Evolutionary conservation across 208 protist species (phyloP).

Genomic region (Leishmania tropica): DNA sequence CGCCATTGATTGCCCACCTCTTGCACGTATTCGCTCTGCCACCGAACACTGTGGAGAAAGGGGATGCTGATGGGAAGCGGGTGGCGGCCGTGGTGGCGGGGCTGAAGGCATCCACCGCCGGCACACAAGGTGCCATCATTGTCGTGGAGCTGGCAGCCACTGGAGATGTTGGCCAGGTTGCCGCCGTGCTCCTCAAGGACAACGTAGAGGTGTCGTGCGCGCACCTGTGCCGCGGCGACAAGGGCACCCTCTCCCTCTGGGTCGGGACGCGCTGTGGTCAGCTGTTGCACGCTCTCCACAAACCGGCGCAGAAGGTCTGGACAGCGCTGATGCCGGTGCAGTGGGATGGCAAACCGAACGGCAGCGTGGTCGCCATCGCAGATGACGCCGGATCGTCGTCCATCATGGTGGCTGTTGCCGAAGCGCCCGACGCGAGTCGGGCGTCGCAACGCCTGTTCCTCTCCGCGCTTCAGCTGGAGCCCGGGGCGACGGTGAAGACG

Average conservation of each 20-base stretch:
- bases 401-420: background rate
- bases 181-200: background rate
- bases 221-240: constrained; percentile 8
- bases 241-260: constrained; percentile 1
- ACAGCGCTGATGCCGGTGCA: constrained; percentile 16
- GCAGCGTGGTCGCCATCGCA: constrained; percentile 22
- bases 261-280: constrained; percentile 17
- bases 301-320: constrained; percentile 4
- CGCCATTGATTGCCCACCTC: background rate
- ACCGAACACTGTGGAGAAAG: background rate
- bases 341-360: constrained; percentile 1
- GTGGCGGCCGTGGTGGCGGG: constrained; percentile 6
- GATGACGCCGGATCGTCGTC: background rate
- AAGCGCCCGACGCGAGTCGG: background rate
- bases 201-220: constrained; percentile 23
- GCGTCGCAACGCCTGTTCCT: constrained; percentile 3
- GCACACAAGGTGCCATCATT: constrained; percentile 4
- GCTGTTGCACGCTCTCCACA: constrained; percentile 11
- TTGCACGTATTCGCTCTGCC: constrained; percentile 8
- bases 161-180: background rate
- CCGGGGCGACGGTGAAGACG: background rate
- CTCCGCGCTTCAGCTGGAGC: constrained; percentile 1
- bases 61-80: background rate
- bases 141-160: constrained; percentile 9
- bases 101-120: background rate